A percentile compares a stretch with the other conserved stretches of the same genome.
Evolutionary conservation across 805 yeast species (phyloP).

Genomic region (Saccharomycopsis schoenii): DNA sequence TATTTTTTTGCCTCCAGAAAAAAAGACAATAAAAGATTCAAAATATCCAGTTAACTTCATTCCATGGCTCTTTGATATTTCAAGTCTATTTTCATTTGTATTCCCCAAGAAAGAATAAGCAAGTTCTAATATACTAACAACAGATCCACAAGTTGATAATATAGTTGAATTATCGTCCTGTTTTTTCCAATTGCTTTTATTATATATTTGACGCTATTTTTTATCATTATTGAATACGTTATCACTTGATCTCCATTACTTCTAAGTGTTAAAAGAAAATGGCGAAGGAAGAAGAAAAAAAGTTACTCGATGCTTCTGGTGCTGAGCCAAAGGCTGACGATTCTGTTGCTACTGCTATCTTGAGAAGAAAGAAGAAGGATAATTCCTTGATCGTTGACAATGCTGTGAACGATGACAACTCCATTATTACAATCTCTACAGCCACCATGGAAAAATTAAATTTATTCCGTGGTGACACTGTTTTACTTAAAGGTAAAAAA

Average conservation of each 20-base stretch:
- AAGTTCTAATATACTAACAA: not conserved
- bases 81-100: not conserved
- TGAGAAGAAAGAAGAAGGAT: constrained; percentile 96
- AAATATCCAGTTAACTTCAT: not conserved
- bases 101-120: not conserved
- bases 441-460: constrained; percentile 92
- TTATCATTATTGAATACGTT: not conserved
- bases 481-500: constrained; percentile 93
- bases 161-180: not conserved
- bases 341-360: constrained; percentile 89
- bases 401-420: constrained; percentile 94
- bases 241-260: too few relatives aligned
- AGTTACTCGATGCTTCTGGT: constrained; percentile 59
- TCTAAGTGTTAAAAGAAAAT: not conserved
- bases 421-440: constrained; percentile 90
- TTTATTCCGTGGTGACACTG: constrained; percentile 96
- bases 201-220: not conserved
- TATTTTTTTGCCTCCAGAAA: not conserved
- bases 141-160: not conserved
- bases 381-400: constrained; percentile 93
- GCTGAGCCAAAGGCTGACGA: constrained; percentile 45
- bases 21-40: not conserved
- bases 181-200: not conserved
- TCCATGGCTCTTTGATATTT: not conserved
- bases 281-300: constrained; percentile 30